These are phyloP conservation scores for Melampsora americana DNA, from an alignment of 1,284 basidiomycete species.

Conservation along the genomic window DNA sequence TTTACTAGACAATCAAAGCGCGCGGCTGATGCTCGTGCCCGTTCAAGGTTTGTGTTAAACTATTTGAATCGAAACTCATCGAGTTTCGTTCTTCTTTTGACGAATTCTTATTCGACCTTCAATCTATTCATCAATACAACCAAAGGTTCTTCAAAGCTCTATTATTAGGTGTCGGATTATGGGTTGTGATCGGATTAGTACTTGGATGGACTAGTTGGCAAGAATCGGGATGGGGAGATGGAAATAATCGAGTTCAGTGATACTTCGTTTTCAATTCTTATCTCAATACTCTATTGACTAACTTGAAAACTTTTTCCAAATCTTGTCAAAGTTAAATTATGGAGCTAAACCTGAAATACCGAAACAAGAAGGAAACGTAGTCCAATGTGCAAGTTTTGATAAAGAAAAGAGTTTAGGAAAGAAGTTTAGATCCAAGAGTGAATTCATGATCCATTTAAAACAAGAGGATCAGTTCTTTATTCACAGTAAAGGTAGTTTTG, in stretches of 20 bases:
- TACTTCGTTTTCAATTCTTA: not conserved
- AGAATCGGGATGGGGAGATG: slow-evolving; percentile 29
- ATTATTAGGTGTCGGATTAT: slow-evolving; percentile 25
- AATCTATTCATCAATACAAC: not conserved
- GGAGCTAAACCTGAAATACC: slow-evolving; percentile 40
- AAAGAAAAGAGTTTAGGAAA: not conserved
- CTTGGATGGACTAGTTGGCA: slow-evolving; percentile 37
- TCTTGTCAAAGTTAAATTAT: slow-evolving; percentile 22
- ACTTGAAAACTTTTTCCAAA: not conserved
- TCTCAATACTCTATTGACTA: not conserved
- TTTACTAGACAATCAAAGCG: slow-evolving; percentile 33
- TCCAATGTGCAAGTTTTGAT: slow-evolving; percentile 31
- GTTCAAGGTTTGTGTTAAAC: slow-evolving; percentile 17
- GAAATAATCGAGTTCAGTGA: slow-evolving; percentile 13
- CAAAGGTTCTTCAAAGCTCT: slow-evolving; percentile 35
- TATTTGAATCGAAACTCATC: not conserved
- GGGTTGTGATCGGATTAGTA: slow-evolving; percentile 37
- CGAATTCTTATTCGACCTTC: not conserved
- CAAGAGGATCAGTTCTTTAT: slow-evolving; percentile 35
- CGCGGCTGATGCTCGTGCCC: slow-evolving; percentile 35
- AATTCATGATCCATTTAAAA: slow-evolving; percentile 6
- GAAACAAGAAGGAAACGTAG: slow-evolving; percentile 11
- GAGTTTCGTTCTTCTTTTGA: not conserved
- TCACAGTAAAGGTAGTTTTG: slow-evolving; percentile 33
- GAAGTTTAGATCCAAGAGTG: slow-evolving; percentile 3